These are phyloP conservation scores for Neobulgaria alba DNA, from an alignment of 2,329 filamentous ascomycete genomes.

Conservation along the genomic window DNA sequence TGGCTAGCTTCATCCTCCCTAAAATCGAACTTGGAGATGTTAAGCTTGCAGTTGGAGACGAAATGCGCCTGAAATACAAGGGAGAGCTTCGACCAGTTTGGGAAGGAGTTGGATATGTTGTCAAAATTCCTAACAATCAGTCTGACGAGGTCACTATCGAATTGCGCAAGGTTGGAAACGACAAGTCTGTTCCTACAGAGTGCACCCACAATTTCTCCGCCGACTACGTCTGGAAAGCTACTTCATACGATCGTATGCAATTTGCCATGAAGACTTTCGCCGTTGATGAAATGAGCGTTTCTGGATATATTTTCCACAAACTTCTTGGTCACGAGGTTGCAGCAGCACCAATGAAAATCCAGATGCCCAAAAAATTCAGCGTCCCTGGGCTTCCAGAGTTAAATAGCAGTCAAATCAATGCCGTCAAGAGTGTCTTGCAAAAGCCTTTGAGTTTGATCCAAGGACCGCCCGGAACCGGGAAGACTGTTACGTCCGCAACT, in stretches of 20 bases:
- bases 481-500: slow-evolving; percentile 96
- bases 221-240: slow-evolving; percentile 99
- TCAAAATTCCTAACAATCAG: slow-evolving; percentile 99
- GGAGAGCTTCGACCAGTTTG: slow-evolving; percentile 85
- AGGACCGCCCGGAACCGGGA: slow-evolving; percentile 92
- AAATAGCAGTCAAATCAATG: slow-evolving; percentile 91
- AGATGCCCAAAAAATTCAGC: slow-evolving; percentile 93
- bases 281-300: slow-evolving; percentile 95
- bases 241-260: slow-evolving; percentile 98
- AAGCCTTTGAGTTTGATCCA: slow-evolving; percentile 94
- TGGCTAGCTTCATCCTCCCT: slow-evolving; percentile 89
- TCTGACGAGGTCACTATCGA: slow-evolving; percentile 96
- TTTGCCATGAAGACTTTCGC: slow-evolving; percentile 99
- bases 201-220: slow-evolving; percentile 97
- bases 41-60: slow-evolving; percentile 93
- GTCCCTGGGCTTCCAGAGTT: slow-evolving; percentile 89
- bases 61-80: slow-evolving; percentile 96
- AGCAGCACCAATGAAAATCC: slow-evolving; percentile 88
- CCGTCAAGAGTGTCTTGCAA: slow-evolving; percentile 89
- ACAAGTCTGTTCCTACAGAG: slow-evolving; percentile 92
- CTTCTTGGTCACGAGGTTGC: slow-evolving; percentile 92
- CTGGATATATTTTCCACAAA: slow-evolving; percentile 97
- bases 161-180: slow-evolving; percentile 85
- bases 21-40: slow-evolving; percentile 98
- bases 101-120: slow-evolving; percentile 97